Evolutionary conservation across 116 monocot genomes (phyloP), one percentile per base, ranked within the genome.

Genomic region (Zostera marina): DNA sequence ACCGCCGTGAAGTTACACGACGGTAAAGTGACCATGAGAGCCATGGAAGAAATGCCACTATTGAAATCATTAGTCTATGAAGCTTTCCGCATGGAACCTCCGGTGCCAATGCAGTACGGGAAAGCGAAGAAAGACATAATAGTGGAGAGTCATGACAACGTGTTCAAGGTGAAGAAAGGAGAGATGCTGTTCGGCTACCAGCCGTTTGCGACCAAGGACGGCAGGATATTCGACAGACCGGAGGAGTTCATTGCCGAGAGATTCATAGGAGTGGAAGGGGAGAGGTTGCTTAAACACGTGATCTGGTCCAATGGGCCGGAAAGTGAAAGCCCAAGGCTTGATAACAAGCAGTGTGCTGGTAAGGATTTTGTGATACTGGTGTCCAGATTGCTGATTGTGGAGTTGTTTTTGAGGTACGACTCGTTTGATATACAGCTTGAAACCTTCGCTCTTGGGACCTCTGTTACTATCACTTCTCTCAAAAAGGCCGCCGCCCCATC

Each of bases 291-390:
- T 23, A 59, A 49, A 48, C 23, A 83, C 47, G 83, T 83, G 26
- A 17, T 83, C 2, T 83, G 83, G 83, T 79, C 79, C 11, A 83
- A 83, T 23, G 83, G 83, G 46, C 79, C 73, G 40, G 83, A 83
- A 73, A 76, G 68, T 44, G 73, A 70, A 57, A 40, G 26, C 15
- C 67, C 83, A 10, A 76, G 70, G 56, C 8, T 46, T 40, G 76
- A 68, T 47, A 76, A 83, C 70, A 83, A 83, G 76, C 83, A 83
- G 73, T 83, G 83, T 53, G 83, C 83, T 5, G 83, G 78, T 5
- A 83, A 83, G 70, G 76, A 83, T 52, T 83, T 83, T 49, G 83
- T 83, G 8, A 69, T 79, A 67, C 49, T 76, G 43, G 45, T 76
- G 8, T 72, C 75, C 9, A 65, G 79, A 20, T 44, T 83, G 46